These are phyloP conservation scores for Helichrysum umbraculigerum DNA, from an alignment of 129 eudicot species.

Conservation along the genomic window DNA sequence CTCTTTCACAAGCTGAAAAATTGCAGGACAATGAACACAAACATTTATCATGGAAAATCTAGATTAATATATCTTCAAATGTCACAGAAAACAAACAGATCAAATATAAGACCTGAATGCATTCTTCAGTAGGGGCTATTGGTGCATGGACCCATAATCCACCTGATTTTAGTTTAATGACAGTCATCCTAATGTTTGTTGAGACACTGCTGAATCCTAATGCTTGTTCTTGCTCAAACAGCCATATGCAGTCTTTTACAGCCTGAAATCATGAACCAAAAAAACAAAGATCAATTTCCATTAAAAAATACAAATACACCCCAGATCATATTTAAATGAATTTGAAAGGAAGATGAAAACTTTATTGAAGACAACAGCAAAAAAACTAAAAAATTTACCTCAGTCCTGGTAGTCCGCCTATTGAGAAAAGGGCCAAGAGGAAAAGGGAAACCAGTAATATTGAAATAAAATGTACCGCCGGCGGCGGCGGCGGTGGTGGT, in stretches of 20 bases:
- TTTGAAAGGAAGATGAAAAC: too few relatives aligned
- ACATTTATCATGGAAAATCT: slow-evolving; percentile 1
- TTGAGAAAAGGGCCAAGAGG: slow-evolving; percentile 98
- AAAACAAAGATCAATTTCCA: neutral
- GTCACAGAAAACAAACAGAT: slow-evolving; percentile 2
- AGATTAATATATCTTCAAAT: slow-evolving; percentile 15
- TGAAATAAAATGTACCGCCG: slow-evolving; percentile 73
- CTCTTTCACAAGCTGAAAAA: slow-evolving; percentile 85
- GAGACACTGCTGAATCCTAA: slow-evolving; percentile 99
- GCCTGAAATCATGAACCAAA: slow-evolving; percentile 43
- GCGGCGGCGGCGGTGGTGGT: slow-evolving; percentile 17
- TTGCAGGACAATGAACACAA: slow-evolving; percentile 24
- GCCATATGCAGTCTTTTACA: slow-evolving; percentile 86
- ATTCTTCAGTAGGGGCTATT: slow-evolving; percentile 95
- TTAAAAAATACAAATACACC: slow-evolving; percentile 1
- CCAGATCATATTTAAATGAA: slow-evolving; percentile 10
- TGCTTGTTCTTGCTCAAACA: slow-evolving; percentile 98
- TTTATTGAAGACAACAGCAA: slow-evolving; percentile 9
- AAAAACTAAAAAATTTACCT: slow-evolving; percentile 44
- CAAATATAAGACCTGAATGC: slow-evolving; percentile 63
- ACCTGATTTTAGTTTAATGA: slow-evolving; percentile 93
- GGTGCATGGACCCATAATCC: slow-evolving; percentile 99
- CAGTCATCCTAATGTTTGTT: slow-evolving; percentile 94
- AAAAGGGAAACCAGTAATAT: slow-evolving; percentile 93
- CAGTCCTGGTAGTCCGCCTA: slow-evolving; percentile 79